phyloP scores from a whole-genome alignment of 805 yeast genomes.

The Sugiyamaella americana region DNA sequence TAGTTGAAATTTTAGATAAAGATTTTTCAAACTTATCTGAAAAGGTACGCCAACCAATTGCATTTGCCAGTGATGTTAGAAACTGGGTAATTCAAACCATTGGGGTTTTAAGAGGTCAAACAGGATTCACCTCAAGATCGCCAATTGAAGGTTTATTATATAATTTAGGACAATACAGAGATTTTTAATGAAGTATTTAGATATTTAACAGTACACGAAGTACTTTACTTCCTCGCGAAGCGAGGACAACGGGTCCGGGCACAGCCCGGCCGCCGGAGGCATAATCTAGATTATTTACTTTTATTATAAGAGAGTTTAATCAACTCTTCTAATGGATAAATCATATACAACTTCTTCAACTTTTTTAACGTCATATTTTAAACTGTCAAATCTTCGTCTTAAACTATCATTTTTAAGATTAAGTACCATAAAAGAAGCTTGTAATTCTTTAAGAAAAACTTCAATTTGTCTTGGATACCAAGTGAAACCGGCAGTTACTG shows the following conservation, averaged over 20 bases:
- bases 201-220: too few relatives aligned
- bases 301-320: too few relatives aligned
- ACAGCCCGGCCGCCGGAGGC: too few relatives aligned
- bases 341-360: slow-evolving; percentile 31
- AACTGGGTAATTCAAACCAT: slow-evolving; percentile 21
- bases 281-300: too few relatives aligned
- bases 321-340: slow-evolving; percentile 11
- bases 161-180: too few relatives aligned
- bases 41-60: slow-evolving; percentile 4
- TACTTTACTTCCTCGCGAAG: too few relatives aligned
- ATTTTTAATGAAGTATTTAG: too few relatives aligned
- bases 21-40: slow-evolving; percentile 10
- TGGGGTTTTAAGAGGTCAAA: slow-evolving; percentile 18
- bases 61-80: slow-evolving; percentile 15
- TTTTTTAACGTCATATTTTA: slow-evolving; percentile 31
- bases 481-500: slow-evolving; percentile 18
- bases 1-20: slow-evolving; percentile 8
- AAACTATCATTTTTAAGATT: slow-evolving; percentile 30
- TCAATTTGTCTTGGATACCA: slow-evolving; percentile 9
- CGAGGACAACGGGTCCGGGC: too few relatives aligned
- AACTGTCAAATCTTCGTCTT: slow-evolving; percentile 26
- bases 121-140: slow-evolving; percentile 17
- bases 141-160: slow-evolving; percentile 15
- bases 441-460: slow-evolving; percentile 24
- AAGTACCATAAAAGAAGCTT: slow-evolving; percentile 24